Evolutionary conservation across 805 yeast genomes (phyloP).

Genomic region (Ascoidea rubescens): DNA sequence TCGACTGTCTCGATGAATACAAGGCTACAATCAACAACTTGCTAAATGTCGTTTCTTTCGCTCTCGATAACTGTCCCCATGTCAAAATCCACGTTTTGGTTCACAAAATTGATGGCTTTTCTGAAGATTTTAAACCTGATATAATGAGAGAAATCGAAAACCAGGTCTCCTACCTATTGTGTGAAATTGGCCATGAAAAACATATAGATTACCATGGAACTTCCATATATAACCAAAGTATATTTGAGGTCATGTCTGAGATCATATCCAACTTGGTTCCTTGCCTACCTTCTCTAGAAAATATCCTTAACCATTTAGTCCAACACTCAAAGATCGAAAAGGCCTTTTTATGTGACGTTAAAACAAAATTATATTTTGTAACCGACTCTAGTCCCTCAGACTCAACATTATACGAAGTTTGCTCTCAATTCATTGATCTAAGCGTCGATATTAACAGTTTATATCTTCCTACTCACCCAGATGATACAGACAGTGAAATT

Average conservation of each 20-base stretch:
- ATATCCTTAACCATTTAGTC: slow-evolving; percentile 75
- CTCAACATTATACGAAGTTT: slow-evolving; percentile 88
- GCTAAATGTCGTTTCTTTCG: slow-evolving; percentile 78
- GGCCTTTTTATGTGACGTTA: slow-evolving; percentile 82
- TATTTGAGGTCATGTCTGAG: slow-evolving; percentile 88
- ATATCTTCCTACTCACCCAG: slow-evolving; percentile 24
- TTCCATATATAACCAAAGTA: slow-evolving; percentile 88
- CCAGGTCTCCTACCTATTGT: slow-evolving; percentile 82
- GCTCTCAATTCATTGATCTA: slow-evolving; percentile 94
- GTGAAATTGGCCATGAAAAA: slow-evolving; percentile 82
- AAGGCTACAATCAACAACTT: slow-evolving; percentile 80
- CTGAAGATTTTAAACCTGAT: slow-evolving; percentile 87
- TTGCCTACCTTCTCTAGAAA: slow-evolving; percentile 79
- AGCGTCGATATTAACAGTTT: slow-evolving; percentile 76
- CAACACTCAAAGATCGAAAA: slow-evolving; percentile 86
- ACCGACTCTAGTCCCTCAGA: slow-evolving; percentile 95
- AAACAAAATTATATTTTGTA: slow-evolving; percentile 87
- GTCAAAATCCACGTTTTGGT: slow-evolving; percentile 86
- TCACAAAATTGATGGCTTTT: slow-evolving; percentile 90
- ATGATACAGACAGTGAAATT: slow-evolving; percentile 1
- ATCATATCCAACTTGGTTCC: slow-evolving; percentile 85
- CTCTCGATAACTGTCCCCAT: slow-evolving; percentile 68
- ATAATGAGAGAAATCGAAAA: slow-evolving; percentile 96
- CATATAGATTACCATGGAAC: slow-evolving; percentile 74
- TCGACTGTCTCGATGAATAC: slow-evolving; percentile 93